Evolutionary conservation across 495 filamentous ascomycete genomes (phyloP).

Genomic region (Rusavskia elegans): DNA sequence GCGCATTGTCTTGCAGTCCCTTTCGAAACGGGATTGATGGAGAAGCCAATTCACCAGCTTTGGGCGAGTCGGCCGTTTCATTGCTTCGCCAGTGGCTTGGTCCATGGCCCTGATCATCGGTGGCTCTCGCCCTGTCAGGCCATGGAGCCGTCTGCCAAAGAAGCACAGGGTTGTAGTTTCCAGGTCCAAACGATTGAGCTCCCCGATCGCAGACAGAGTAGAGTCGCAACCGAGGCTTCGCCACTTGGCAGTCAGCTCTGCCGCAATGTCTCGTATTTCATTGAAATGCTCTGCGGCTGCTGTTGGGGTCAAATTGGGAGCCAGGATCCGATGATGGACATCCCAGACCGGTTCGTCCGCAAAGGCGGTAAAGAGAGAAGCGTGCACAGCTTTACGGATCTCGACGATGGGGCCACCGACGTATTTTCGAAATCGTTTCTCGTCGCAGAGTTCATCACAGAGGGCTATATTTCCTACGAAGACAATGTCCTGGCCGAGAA

Average conservation of each 20-base stretch:
- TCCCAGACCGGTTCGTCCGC: slow-evolving; percentile 51
- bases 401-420: slow-evolving; percentile 40
- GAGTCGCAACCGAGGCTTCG: slow-evolving; percentile 18
- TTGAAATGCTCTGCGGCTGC: slow-evolving; percentile 19
- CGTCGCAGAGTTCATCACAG: slow-evolving; percentile 55
- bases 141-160: slow-evolving; percentile 25
- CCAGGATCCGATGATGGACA: slow-evolving; percentile 49
- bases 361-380: slow-evolving; percentile 62
- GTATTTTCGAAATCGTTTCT: slow-evolving; percentile 52
- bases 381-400: slow-evolving; percentile 44
- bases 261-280: slow-evolving; percentile 52
- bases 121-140: slow-evolving; percentile 17
- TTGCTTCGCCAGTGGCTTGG: slow-evolving; percentile 25
- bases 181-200: slow-evolving; percentile 56
- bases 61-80: slow-evolving; percentile 25
- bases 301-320: slow-evolving; percentile 21
- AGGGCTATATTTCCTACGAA: slow-evolving; percentile 40
- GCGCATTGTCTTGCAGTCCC: slow-evolving; percentile 40
- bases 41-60: slow-evolving; percentile 25
- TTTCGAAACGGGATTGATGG: slow-evolving; percentile 31
- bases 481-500: slow-evolving; percentile 31
- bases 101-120: slow-evolving; percentile 25
- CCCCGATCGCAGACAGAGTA: slow-evolving; percentile 43
- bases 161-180: slow-evolving; percentile 55
- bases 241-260: slow-evolving; percentile 58